These are phyloP conservation scores for Syzygium oleosum DNA, from an alignment of 345 rosid species.

Conservation along the genomic window DNA sequence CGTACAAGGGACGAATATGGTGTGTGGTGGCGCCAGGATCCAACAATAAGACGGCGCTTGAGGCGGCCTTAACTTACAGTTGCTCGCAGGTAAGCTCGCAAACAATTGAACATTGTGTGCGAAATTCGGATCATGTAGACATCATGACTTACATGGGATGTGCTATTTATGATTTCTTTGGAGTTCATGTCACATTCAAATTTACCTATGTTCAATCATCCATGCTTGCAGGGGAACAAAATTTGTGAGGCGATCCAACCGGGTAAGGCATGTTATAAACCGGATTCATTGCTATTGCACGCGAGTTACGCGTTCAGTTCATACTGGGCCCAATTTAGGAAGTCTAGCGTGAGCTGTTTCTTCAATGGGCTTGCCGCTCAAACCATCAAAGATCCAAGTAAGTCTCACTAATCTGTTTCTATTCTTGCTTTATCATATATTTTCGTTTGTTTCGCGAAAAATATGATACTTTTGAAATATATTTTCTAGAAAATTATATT, in stretches of 20 bases:
- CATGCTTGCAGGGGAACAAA: constrained; percentile 70
- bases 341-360: constrained; percentile 47
- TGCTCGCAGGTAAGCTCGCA: not conserved
- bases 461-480: too few species aligned
- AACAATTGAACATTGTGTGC: not conserved
- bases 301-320: constrained; percentile 74
- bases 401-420: not conserved
- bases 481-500: too few species aligned
- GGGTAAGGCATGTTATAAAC: constrained; percentile 39
- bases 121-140: not conserved
- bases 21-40: constrained; percentile 57
- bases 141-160: not conserved
- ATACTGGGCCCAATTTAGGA: constrained; percentile 64
- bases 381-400: constrained; percentile 77
- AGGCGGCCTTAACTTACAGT: constrained; percentile 31
- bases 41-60: constrained; percentile 36
- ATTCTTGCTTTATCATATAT: not conserved
- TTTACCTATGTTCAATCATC: not conserved
- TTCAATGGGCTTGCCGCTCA: constrained; percentile 64
- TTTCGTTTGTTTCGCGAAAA: too few species aligned
- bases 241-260: constrained; percentile 54
- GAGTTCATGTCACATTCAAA: not conserved
- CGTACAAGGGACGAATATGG: constrained; percentile 64
- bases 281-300: constrained; percentile 39
- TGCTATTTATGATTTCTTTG: not conserved